Evolutionary conservation across 2,329 filamentous ascomycete genomes (phyloP).

Genomic region (Neurospora crassa): DNA sequence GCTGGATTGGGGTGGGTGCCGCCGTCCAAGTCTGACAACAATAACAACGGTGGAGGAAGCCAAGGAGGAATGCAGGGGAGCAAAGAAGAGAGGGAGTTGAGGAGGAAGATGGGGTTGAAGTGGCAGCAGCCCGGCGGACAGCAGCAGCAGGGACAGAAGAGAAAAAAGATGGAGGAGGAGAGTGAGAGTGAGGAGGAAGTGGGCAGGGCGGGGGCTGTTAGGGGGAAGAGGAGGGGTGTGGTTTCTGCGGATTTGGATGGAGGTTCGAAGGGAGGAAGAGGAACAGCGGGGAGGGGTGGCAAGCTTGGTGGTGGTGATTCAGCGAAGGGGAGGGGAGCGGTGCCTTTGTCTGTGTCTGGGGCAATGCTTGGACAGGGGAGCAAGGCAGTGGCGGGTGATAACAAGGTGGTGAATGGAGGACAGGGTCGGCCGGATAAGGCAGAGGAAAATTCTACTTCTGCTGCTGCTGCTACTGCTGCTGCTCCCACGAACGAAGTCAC

Average conservation of each 20-base stretch:
- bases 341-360: neutral
- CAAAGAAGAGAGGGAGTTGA: neutral
- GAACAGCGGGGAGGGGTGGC: neutral
- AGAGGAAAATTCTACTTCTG: neutral
- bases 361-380: neutral
- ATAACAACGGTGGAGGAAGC: neutral
- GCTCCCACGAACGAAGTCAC: neutral
- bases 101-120: neutral
- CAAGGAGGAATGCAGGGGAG: neutral
- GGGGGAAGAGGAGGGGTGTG: neutral
- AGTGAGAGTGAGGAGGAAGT: neutral
- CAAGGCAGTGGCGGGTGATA: neutral
- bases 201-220: neutral
- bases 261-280: neutral
- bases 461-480: neutral
- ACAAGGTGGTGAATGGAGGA: neutral
- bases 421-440: neutral
- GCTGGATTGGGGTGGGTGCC: neutral
- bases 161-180: neutral
- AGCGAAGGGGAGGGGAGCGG: neutral
- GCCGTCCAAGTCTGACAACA: neutral
- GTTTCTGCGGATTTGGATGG: neutral
- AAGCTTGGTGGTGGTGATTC: neutral
- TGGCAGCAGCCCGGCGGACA: neutral
- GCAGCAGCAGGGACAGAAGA: neutral